A percentile compares a stretch with the other conserved stretches of the same genome.
Evolutionary conservation across 345 rosid species (phyloP).

Genomic region (Gossypium rotundifolium): DNA sequence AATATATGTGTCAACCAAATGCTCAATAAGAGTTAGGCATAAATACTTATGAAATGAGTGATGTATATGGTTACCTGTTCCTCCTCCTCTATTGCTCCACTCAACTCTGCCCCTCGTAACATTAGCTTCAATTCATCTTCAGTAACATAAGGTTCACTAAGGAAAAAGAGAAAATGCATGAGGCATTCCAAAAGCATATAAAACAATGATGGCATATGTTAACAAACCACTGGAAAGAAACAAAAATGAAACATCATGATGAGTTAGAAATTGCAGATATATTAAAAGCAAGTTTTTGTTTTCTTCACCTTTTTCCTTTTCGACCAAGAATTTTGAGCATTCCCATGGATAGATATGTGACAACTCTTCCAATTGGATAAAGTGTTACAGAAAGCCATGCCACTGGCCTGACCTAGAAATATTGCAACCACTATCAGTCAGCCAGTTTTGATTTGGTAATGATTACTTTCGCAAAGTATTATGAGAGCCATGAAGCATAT

Average conservation of each 20-base stretch:
- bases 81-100: conserved; percentile 99
- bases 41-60: not conserved
- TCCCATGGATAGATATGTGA: conserved; percentile 89
- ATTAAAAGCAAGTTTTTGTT: conserved; percentile 9
- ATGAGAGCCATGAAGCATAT: not conserved
- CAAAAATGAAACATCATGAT: not conserved
- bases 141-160: conserved; percentile 88
- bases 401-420: conserved; percentile 95
- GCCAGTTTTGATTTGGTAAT: not conserved
- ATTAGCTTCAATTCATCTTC: conserved; percentile 94
- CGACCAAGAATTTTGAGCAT: conserved; percentile 90
- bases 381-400: conserved; percentile 95
- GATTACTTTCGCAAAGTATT: not conserved
- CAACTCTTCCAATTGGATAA: conserved; percentile 94
- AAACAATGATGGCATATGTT: not conserved
- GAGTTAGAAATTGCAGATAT: not conserved
- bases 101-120: conserved; percentile 91
- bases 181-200: conserved; percentile 15
- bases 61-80: conserved; percentile 57
- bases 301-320: conserved; percentile 80
- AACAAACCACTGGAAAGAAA: conserved; percentile 3
- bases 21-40: not conserved
- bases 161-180: not conserved
- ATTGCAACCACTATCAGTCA: conserved; percentile 36
- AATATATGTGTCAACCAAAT: not conserved